Conservation (phyloP, 2,329 filamentous ascomycete species). For the Zymoseptoria passerinii region DNA sequence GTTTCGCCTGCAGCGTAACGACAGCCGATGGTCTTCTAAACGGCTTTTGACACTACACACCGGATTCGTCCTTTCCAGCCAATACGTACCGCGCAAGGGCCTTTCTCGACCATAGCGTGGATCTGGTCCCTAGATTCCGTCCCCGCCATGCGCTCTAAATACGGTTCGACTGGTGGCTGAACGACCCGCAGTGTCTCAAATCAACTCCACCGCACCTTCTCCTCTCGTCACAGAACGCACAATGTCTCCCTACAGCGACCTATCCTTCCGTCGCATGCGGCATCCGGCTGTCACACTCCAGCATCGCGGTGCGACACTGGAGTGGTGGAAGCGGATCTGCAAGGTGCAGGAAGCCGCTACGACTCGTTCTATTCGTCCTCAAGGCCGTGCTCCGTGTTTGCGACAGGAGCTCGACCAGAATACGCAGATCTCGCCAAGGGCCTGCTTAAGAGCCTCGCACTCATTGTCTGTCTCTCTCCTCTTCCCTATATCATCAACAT, state of each 20-base stretch:
- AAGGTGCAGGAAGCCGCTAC: conserved; percentile 14
- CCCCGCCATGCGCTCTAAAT: not conserved
- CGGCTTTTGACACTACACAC: not conserved
- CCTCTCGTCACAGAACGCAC: conserved; percentile 1
- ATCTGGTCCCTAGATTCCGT: not conserved
- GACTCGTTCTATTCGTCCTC: conserved; percentile 6
- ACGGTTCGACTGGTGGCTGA: not conserved
- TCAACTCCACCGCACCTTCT: conserved; percentile 1
- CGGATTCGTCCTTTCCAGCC: not conserved
- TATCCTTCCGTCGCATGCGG: conserved; percentile 9
- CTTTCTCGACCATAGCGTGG: not conserved
- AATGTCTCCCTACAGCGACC: not conserved
- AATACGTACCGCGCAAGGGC: not conserved
- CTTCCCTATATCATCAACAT: not conserved
- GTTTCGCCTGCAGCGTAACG: not conserved
- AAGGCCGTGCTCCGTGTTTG: conserved; percentile 9
- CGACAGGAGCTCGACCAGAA: not conserved
- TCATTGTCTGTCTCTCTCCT: not conserved
- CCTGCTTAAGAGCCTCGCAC: conserved; percentile 14
- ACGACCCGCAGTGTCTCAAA: not conserved
- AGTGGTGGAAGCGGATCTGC: not conserved
- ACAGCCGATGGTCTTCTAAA: not conserved
- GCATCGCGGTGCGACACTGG: conserved; percentile 9
- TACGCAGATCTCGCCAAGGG: conserved; percentile 18
- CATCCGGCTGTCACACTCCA: conserved; percentile 14